Base-by-base conservation (phyloP, 2,329 filamentous ascomycete species). In the Ustilaginoidea virens region DNA sequence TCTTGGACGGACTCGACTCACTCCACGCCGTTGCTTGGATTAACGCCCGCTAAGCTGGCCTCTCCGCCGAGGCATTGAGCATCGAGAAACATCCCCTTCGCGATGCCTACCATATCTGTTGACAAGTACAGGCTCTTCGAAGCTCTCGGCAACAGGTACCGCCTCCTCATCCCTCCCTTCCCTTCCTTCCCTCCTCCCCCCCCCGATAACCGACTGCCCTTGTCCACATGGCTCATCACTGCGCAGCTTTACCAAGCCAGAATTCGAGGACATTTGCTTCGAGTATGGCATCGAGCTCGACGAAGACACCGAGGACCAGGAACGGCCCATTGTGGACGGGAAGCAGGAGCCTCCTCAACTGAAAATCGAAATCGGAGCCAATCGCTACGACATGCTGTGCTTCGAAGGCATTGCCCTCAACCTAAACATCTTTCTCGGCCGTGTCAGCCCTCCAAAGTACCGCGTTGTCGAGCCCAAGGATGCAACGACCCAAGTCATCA, bases 221-320 rank as follows among this genome's bases (percentile, higher is more conserved):
- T 20, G 13, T 32, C 15, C 29, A 28, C 26, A 23, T 20, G n/a
- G n/a, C n/a, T n/a, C n/a, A n/a, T n/a, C n/a, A n/a, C n/a, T n/a
- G 23, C 23, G 23, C 35, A 86, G 80, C 42, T 87, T 81, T 56
- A 93, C 87, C 31, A 90, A 82, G 39, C 74, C 92, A 46, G 82
- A 92, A 49, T 98, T 98, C 50, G 90, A 98, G 56, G 80, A 92
- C 49, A 67, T 98, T 43, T 96, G 90, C 58, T 98, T 98, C 68
- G 87, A 98, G 48, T 98, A 93, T 51, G 86, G 86, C 35, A 92
- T 98, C 51, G 90, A 98, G 58, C 71, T 98, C 43, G 90, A 98
- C 60, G 87, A 96, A 61, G 90, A 98, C 55, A 90, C 81, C 28
- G 78, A 82, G 42, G 66, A 81, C 45, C 66, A 71, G 33, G 74